Evolutionary conservation across 1,139 yeast species (phyloP), one percentile per base, ranked within the genome.

Genomic region (Pichia sp.): DNA sequence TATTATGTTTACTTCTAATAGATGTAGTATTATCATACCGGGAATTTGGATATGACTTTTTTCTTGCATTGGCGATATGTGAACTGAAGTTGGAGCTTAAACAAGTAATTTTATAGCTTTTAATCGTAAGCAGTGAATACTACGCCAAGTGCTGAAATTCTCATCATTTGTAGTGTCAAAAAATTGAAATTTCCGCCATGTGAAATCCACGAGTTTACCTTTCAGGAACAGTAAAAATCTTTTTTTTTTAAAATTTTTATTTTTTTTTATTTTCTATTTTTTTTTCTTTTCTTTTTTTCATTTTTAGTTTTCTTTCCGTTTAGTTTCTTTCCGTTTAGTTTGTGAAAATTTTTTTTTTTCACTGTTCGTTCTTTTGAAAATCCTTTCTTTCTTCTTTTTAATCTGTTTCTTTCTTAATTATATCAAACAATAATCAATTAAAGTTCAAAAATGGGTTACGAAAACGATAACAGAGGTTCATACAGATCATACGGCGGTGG

Each of bases 401-500:
- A 7, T 23, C 15, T 32, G 16, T 32, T 16, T 32, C 22, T 3
- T 32, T 29, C 5, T 29, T 29, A 29, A 15, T 15, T 23, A 16
- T 15, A 39, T 8, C 11, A 20, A 20, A 20, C 24, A 20, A 35
- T 27, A 35, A 34, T 16, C 36, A 34, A 34, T 18, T 34, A 18
- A 15, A 18, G 22, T 29, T 36, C 30, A 12, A 25, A 15, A 39
- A 68, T 68, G 72, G 68, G 71, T 49, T 68, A 62, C 56, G 59
- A 57, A 55, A 61, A 62, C 56, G 61, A 61, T 46, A 62, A 59
- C 57, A 62, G 66, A 60, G 59, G 59, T 36, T 54, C 56, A 15
- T 49, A 51, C 44, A 54, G 59, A 45, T 52, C 63, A n/a, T 61
- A 61, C 56, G 70, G 72, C 48, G 69, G 70, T 47, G 69, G 70